Conservation (phyloP, 495 filamentous ascomycete species). For the Copromyces sp. region DNA sequence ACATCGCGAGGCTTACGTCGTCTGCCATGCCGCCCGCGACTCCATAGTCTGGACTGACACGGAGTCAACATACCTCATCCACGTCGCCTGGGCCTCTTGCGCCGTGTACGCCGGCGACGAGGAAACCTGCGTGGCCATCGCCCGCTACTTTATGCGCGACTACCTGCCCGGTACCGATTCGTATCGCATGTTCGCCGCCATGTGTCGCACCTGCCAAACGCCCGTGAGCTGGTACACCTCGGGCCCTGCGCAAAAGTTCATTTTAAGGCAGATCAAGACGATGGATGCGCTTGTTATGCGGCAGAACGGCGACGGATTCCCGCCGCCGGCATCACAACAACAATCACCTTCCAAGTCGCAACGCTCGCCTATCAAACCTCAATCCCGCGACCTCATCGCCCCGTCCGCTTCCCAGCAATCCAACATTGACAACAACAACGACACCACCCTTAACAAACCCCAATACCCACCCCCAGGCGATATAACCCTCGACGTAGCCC, state of each 20-base stretch:
- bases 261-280: conserved; percentile 81
- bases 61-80: conserved; percentile 57
- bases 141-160: conserved; percentile 77
- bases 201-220: conserved; percentile 54
- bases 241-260: conserved; percentile 67
- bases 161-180: conserved; percentile 77
- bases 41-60: conserved; percentile 70
- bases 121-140: conserved; percentile 54
- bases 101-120: conserved; percentile 73
- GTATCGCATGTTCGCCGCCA: conserved; percentile 67
- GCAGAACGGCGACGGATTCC: neutral
- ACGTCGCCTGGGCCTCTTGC: conserved; percentile 77
- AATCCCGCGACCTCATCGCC: neutral
- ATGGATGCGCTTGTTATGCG: conserved; percentile 51
- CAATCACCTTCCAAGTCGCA: neutral
- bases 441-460: conserved; percentile 8
- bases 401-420: neutral
- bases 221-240: conserved; percentile 50
- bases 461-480: conserved; percentile 20
- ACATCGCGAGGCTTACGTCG: conserved; percentile 60
- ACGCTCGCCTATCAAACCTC: neutral
- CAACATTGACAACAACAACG: conserved; percentile 7
- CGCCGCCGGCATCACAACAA: neutral
- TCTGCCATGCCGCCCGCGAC: conserved; percentile 61
- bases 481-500: conserved; percentile 42